phyloP scores from a whole-genome alignment of 2,329 filamentous ascomycete species.

The Didymella segeticola region DNA sequence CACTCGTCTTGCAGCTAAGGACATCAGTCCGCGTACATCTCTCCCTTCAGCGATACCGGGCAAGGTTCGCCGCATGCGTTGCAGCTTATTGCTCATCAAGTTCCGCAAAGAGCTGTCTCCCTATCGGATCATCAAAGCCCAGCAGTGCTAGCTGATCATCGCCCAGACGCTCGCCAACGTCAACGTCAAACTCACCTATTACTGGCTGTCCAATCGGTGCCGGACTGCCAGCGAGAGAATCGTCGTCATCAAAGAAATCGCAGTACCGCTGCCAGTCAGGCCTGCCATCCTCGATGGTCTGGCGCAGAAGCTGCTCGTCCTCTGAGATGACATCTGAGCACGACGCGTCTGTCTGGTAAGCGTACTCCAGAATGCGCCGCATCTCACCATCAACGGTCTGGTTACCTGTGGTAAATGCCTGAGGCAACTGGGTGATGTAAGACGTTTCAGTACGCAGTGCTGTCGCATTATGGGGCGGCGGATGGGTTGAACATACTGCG shows the following conservation, averaged over 20 bases:
- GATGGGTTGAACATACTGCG: not conserved
- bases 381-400: not conserved
- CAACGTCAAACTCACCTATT: not conserved
- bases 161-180: not conserved
- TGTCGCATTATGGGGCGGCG: not conserved
- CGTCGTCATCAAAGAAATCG: not conserved
- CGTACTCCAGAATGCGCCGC: not conserved
- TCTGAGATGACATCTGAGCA: not conserved
- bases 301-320: not conserved
- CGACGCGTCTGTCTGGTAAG: not conserved
- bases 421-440: not conserved
- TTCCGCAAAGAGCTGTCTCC: not conserved
- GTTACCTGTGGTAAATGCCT: not conserved
- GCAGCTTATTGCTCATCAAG: not conserved
- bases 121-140: not conserved
- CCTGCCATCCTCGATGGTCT: not conserved
- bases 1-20: too few relatives aligned
- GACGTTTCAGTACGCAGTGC: not conserved
- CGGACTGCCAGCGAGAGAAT: not conserved
- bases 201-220: not conserved
- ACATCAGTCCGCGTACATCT: too few relatives aligned
- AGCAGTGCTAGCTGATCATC: not conserved
- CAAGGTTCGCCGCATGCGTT: not conserved
- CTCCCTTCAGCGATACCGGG: not conserved
- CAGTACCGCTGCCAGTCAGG: conserved; percentile 1